Base-by-base conservation (phyloP, 169 alveolate genomes). In the Babesia gibsoni region DNA sequence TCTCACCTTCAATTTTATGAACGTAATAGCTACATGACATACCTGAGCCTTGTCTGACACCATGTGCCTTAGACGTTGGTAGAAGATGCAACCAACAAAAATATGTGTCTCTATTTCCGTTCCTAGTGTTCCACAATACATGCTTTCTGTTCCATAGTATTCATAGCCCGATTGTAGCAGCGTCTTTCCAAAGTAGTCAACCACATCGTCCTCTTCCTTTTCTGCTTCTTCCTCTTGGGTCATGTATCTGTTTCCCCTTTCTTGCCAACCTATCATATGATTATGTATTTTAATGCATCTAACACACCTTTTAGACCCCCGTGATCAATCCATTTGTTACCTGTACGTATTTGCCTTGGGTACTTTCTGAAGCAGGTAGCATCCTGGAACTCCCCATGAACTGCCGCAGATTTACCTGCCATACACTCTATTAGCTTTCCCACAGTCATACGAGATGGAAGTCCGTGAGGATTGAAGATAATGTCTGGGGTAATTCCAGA, bases 401-500 rank as follows among this genome's bases (percentile, higher is more conserved):
- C 72, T 32, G 99, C 96, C 6, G 99, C 99, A 16, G 96, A 92
- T 82, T 98, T 98, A 27, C 99, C 99, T 18, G 99, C 99, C 94
- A 98, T 92, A 69, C 98, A 91, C 83, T 98, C 99, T 10, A 98
- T 95, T 66, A 98, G 90, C 43, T 77, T 77, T 23, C 83, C 98
- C 33, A 98, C 96, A 8, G 99, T 98, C 99, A 98, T 98, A 63
- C 99, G 94, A 29, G 99, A 95, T n/a, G 99, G 99, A 77, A 98
- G 96, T 43, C 99, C 99, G 84, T 98, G 99, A 3, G 99, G 99
- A 80, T 98, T 98, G 80, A 98, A 97, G 29, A 98, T 95, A 39
- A 98, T 91, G 90, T 98, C 99, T 9, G 99, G 99, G 8, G 95
- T 96, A 49, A 98, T 94, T 22, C 99, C 99, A 41, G 96, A 90